phyloP scores from a whole-genome alignment of 2,329 filamentous ascomycete species.

The Fusarium sp. region DNA sequence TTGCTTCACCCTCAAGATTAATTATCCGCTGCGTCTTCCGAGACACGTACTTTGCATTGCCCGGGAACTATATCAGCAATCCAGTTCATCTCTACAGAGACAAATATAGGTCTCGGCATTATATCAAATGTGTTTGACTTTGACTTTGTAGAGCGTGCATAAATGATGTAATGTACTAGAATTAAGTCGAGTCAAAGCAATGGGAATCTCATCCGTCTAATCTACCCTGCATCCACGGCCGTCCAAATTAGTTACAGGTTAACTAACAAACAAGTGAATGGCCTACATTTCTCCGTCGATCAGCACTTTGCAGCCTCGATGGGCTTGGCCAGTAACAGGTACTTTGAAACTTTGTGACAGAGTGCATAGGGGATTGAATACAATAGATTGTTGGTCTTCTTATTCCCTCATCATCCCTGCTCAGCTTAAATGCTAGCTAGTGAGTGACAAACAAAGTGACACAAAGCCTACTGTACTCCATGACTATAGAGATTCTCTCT shows the following conservation, averaged over 20 bases:
- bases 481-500: neutral
- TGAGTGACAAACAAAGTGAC: neutral
- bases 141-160: neutral
- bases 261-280: neutral
- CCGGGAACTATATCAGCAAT: conserved; percentile 2
- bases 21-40: conserved; percentile 24
- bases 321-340: neutral
- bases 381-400: too few relatives aligned
- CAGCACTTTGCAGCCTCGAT: neutral
- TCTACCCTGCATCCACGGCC: conserved; percentile 13
- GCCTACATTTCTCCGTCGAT: conserved; percentile 1
- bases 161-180: conserved; percentile 22
- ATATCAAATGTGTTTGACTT: neutral
- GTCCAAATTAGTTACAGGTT: neutral
- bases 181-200: neutral
- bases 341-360: neutral
- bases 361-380: too few relatives aligned
- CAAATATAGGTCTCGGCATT: neutral
- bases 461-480: neutral
- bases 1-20: neutral
- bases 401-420: too few relatives aligned
- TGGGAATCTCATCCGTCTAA: neutral
- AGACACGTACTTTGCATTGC: conserved; percentile 15
- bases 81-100: neutral
- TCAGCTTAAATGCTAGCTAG: too few relatives aligned